Conservation (phyloP, 2,329 filamentous ascomycete genomes). For the Cladophialophora immunda region DNA sequence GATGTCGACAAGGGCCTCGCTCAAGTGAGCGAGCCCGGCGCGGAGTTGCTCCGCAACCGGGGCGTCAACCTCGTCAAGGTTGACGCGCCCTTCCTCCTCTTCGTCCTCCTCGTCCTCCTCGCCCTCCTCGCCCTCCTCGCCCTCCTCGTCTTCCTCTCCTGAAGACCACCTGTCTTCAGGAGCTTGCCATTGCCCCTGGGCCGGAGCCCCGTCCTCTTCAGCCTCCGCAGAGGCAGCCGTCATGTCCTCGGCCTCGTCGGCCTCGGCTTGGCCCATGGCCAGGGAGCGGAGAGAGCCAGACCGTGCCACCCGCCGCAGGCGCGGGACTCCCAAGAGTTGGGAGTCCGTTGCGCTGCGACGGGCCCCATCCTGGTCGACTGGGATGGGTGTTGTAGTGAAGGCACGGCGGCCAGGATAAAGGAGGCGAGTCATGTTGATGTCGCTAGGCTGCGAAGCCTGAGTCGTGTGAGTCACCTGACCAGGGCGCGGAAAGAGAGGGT, state of each 20-base stretch:
- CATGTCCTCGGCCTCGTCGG: background rate
- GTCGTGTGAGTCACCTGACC: background rate
- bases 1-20: slow-evolving; percentile 16
- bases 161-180: slow-evolving; percentile 1
- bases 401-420: background rate
- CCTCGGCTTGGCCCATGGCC: slow-evolving; percentile 6
- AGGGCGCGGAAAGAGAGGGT: background rate
- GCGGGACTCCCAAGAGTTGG: background rate
- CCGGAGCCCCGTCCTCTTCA: slow-evolving; percentile 8
- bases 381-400: background rate
- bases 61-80: slow-evolving; percentile 17
- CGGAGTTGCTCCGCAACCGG: slow-evolving; percentile 16
- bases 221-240: slow-evolving; percentile 3
- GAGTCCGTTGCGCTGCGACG: background rate
- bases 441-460: background rate
- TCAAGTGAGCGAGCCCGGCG: slow-evolving; percentile 21
- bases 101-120: slow-evolving; percentile 18
- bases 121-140: background rate
- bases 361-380: background rate
- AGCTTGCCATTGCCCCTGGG: slow-evolving; percentile 2
- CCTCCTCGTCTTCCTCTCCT: slow-evolving; percentile 7
- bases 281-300: background rate
- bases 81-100: slow-evolving; percentile 9
- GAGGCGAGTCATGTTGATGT: background rate
- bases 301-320: background rate